Evolutionary conservation across 345 rosid genomes (phyloP).

Genomic region (Nephelium lappaceum): DNA sequence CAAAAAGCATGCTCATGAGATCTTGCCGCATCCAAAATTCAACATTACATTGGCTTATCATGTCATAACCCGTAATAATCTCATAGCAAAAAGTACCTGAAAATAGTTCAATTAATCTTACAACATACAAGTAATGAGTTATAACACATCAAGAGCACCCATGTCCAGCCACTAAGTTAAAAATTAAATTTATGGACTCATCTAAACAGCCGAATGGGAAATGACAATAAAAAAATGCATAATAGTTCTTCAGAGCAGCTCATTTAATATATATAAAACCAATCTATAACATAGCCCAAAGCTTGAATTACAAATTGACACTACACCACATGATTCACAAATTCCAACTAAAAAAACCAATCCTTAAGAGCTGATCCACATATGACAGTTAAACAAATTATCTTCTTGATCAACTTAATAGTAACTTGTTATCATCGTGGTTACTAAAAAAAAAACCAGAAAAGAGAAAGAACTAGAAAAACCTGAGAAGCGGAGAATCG

Average conservation of each 20-base stretch:
- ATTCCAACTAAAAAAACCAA: not conserved
- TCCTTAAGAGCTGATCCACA: not conserved
- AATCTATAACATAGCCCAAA: not conserved
- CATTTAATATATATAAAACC: not conserved
- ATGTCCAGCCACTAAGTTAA: too few relatives aligned
- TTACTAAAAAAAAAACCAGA: not conserved
- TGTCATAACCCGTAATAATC: not conserved
- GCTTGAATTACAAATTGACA: not conserved
- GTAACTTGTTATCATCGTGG: not conserved
- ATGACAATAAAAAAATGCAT: too few relatives aligned
- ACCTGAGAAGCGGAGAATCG: slow-evolving; percentile 46
- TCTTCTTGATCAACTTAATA: not conserved
- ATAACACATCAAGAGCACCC: too few relatives aligned
- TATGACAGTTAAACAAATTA: not conserved
- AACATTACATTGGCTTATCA: not conserved
- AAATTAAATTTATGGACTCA: too few relatives aligned
- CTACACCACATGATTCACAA: not conserved
- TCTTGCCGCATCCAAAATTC: too few relatives aligned
- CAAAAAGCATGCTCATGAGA: too few relatives aligned
- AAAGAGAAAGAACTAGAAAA: slow-evolving; percentile 5
- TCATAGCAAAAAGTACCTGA: not conserved
- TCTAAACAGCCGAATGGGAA: too few relatives aligned
- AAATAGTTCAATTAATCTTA: not conserved
- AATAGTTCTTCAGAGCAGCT: too few relatives aligned
- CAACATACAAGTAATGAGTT: not conserved